Evolutionary conservation across 2,329 filamentous ascomycete genomes (phyloP).

Genomic region (Microcyclospora tardicrescens): DNA sequence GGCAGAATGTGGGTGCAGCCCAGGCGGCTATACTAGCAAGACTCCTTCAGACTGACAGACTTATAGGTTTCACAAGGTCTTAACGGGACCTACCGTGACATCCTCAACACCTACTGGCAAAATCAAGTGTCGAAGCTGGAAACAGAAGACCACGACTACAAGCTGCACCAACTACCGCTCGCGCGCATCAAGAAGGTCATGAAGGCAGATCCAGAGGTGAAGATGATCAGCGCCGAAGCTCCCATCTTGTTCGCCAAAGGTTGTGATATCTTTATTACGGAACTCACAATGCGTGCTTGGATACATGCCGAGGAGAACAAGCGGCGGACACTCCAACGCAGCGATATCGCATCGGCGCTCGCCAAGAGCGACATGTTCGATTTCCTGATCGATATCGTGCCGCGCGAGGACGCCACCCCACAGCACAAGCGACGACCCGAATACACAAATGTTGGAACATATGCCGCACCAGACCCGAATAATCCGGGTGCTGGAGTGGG

Average conservation of each 20-base stretch:
- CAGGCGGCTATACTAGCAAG: background rate
- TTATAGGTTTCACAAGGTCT: constrained; percentile 84
- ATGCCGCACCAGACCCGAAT: constrained; percentile 39
- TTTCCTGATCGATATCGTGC: constrained; percentile 97
- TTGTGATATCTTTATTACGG: constrained; percentile 91
- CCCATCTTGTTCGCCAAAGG: constrained; percentile 97
- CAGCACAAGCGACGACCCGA: constrained; percentile 57
- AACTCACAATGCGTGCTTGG: constrained; percentile 98
- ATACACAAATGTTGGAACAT: constrained; percentile 27
- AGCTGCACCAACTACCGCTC: constrained; percentile 88
- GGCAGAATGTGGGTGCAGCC: constrained; percentile 68
- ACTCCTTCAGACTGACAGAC: constrained; percentile 13
- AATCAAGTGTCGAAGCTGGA: constrained; percentile 94
- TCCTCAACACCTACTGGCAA: constrained; percentile 98
- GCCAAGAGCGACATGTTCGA: constrained; percentile 99
- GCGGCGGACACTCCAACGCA: constrained; percentile 82
- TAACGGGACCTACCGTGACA: constrained; percentile 85
- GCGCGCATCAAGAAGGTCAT: constrained; percentile 99
- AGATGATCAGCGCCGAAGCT: constrained; percentile 98
- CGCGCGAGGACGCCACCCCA: constrained; percentile 78
- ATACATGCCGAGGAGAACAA: constrained; percentile 99
- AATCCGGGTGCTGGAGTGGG: constrained; percentile 27
- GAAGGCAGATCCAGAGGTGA: constrained; percentile 98
- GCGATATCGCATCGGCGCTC: constrained; percentile 88
- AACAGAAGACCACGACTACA: constrained; percentile 93